phyloP scores from a whole-genome alignment of 1,284 basidiomycete species.

The Sporisorium sorghi region DNA sequence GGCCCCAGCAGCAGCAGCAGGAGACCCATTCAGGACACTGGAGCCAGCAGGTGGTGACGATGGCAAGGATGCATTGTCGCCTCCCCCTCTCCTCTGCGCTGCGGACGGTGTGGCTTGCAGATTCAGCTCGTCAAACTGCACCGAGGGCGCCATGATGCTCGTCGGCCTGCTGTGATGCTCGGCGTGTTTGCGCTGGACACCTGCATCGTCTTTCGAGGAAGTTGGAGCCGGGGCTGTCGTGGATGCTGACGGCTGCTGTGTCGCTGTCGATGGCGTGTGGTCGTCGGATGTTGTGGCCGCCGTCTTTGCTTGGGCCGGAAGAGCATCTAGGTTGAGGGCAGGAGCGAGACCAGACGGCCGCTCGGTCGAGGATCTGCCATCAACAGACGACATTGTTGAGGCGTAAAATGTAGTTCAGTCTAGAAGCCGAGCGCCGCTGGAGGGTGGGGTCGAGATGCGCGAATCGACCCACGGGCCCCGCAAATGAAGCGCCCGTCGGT shows the following conservation, averaged over 20 bases:
- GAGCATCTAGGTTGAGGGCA: constrained; percentile 8
- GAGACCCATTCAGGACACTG: constrained; percentile 14
- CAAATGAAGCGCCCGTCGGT: constrained; percentile 2
- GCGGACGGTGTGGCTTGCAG: constrained; percentile 36
- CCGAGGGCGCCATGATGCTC: constrained; percentile 41
- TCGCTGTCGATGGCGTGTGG: neutral
- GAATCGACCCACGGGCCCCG: neutral
- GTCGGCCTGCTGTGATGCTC: constrained; percentile 21
- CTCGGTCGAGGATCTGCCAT: constrained; percentile 14
- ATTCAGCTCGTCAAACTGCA: constrained; percentile 53
- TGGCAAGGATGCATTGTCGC: constrained; percentile 32
- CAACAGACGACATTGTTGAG: constrained; percentile 19
- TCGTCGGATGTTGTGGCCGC: constrained; percentile 1
- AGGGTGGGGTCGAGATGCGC: neutral
- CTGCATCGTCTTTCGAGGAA: constrained; percentile 30
- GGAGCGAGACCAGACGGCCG: constrained; percentile 20
- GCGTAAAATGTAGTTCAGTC: no score
- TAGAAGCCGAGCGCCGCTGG: neutral
- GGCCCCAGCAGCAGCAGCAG: constrained; percentile 4
- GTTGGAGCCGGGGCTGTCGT: constrained; percentile 3
- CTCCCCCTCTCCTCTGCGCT: constrained; percentile 23
- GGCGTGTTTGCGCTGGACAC: constrained; percentile 21
- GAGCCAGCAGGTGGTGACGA: constrained; percentile 23
- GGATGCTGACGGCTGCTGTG: constrained; percentile 7
- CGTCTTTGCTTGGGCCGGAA: neutral